Conservation (phyloP, 2,329 filamentous ascomycete species). For the Biscogniauxia sp. region DNA sequence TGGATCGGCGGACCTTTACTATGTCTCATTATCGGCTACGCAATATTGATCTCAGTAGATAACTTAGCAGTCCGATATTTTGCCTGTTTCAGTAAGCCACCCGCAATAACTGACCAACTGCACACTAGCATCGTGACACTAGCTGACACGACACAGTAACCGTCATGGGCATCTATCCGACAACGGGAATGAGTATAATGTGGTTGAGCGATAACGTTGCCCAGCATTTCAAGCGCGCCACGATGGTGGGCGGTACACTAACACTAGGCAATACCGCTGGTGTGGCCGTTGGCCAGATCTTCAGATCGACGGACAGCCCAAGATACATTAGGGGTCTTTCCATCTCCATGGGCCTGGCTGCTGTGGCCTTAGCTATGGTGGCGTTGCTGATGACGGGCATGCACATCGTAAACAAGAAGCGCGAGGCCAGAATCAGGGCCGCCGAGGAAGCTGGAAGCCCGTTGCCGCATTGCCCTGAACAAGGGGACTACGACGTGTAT, state of each 20-base stretch:
- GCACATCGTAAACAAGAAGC: slow-evolving; percentile 28
- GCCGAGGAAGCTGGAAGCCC: slow-evolving; percentile 23
- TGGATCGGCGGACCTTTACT: slow-evolving; percentile 22
- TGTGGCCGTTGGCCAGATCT: slow-evolving; percentile 47
- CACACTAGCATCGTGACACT: neutral
- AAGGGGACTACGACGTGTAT: slow-evolving; percentile 29
- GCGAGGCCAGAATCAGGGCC: slow-evolving; percentile 20
- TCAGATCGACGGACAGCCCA: slow-evolving; percentile 29
- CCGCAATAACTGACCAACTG: neutral
- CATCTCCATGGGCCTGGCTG: slow-evolving; percentile 28
- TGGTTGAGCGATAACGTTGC: slow-evolving; percentile 49
- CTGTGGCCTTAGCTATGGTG: slow-evolving; percentile 25
- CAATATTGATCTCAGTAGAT: slow-evolving; percentile 28
- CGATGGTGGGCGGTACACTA: slow-evolving; percentile 44
- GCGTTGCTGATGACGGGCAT: slow-evolving; percentile 28
- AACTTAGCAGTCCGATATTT: slow-evolving; percentile 29
- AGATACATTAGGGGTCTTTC: slow-evolving; percentile 32
- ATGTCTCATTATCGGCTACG: slow-evolving; percentile 32
- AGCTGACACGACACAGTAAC: slow-evolving; percentile 10
- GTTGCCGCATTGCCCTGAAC: slow-evolving; percentile 20
- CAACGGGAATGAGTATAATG: slow-evolving; percentile 37
- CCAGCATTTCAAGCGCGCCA: slow-evolving; percentile 46
- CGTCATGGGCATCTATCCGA: slow-evolving; percentile 29
- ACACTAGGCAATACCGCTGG: slow-evolving; percentile 48
- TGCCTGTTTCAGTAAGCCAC: slow-evolving; percentile 21